A percentile compares a stretch with the other conserved stretches of the same genome.
These are phyloP conservation scores for Yamadazyma kanchanaburiensis DNA, from an alignment of 1,139 yeast genomes.

Conservation along the genomic window DNA sequence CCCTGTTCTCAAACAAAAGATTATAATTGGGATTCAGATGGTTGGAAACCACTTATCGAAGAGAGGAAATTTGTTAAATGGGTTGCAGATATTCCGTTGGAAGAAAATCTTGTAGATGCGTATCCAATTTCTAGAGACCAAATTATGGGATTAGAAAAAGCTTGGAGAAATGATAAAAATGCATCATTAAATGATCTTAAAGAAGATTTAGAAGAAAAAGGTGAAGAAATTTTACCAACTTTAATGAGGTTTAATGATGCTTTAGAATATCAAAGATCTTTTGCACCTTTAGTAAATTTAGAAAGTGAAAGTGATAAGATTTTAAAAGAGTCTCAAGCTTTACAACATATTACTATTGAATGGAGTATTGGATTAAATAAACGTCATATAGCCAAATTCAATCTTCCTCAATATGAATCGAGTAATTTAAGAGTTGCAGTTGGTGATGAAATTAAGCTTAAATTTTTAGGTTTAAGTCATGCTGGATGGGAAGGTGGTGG, in stretches of 20 bases:
- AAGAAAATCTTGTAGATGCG: constrained; percentile 57
- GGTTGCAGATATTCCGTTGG: constrained; percentile 70
- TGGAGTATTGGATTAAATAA: constrained; percentile 75
- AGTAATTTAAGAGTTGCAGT: constrained; percentile 72
- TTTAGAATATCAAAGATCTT: constrained; percentile 79
- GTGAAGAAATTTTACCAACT: constrained; percentile 60
- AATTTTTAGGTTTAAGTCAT: constrained; percentile 51
- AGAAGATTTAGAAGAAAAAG: constrained; percentile 18
- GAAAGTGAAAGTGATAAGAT: constrained; percentile 80
- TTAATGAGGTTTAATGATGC: constrained; percentile 80
- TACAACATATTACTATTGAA: constrained; percentile 67
- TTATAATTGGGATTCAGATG: constrained; percentile 78
- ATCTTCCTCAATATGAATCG: constrained; percentile 63
- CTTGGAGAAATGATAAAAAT: constrained; percentile 72
- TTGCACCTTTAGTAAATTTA: constrained; percentile 76
- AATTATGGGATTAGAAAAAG: constrained; percentile 70
- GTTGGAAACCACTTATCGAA: constrained; percentile 87
- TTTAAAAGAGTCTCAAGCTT: constrained; percentile 74
- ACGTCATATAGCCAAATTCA: constrained; percentile 66
- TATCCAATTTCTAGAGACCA: constrained; percentile 59
- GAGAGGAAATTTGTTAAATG: constrained; percentile 76
- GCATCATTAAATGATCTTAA: constrained; percentile 61
- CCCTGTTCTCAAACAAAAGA: constrained; percentile 85
- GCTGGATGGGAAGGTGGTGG: constrained; percentile 72
- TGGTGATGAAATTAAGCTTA: constrained; percentile 76